A percentile compares a stretch with the other conserved stretches of the same genome.
These are phyloP conservation scores for Vitis riparia DNA, from an alignment of 164 flowering plant species.

Conservation along the genomic window DNA sequence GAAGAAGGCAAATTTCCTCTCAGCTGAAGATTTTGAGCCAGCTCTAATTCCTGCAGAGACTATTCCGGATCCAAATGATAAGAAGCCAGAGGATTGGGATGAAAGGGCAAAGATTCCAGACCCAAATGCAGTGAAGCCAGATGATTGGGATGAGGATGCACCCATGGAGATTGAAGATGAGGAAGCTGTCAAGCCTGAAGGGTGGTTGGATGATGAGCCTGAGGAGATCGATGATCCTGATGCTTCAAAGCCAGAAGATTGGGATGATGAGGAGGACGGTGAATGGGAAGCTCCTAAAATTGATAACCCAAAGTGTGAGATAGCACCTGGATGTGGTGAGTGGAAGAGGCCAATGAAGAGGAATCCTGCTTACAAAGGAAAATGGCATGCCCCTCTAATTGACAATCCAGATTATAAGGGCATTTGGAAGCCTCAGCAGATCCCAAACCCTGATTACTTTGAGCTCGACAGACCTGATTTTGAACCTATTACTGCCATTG, in stretches of 20 bases:
- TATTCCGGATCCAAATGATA: slow-evolving; percentile 77
- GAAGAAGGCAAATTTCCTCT: slow-evolving; percentile 57
- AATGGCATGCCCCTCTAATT: slow-evolving; percentile 25
- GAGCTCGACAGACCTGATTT: slow-evolving; percentile 23
- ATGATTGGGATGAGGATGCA: slow-evolving; percentile 88
- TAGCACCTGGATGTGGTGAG: slow-evolving; percentile 39
- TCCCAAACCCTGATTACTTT: slow-evolving; percentile 28
- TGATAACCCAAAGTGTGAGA: slow-evolving; percentile 70
- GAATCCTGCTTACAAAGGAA: slow-evolving; percentile 32
- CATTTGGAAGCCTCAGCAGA: slow-evolving; percentile 25
- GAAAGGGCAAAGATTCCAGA: slow-evolving; percentile 74
- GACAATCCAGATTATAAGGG: slow-evolving; percentile 29
- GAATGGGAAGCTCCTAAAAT: slow-evolving; percentile 86
- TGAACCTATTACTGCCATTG: slow-evolving; percentile 33
- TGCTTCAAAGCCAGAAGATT: slow-evolving; percentile 74
- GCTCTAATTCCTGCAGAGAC: slow-evolving; percentile 64
- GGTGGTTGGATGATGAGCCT: slow-evolving; percentile 88
- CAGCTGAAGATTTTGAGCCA: slow-evolving; percentile 72
- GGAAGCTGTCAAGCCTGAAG: slow-evolving; percentile 79
- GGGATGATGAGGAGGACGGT: slow-evolving; percentile 94
- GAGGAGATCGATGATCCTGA: slow-evolving; percentile 83
- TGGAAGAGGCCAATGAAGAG: slow-evolving; percentile 30
- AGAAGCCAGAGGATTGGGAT: slow-evolving; percentile 90
- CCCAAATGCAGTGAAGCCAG: slow-evolving; percentile 69
- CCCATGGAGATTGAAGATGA: slow-evolving; percentile 82